Evolutionary conservation across 2,329 filamentous ascomycete species (phyloP).

Genomic region (Chaetomiaceae sp.): DNA sequence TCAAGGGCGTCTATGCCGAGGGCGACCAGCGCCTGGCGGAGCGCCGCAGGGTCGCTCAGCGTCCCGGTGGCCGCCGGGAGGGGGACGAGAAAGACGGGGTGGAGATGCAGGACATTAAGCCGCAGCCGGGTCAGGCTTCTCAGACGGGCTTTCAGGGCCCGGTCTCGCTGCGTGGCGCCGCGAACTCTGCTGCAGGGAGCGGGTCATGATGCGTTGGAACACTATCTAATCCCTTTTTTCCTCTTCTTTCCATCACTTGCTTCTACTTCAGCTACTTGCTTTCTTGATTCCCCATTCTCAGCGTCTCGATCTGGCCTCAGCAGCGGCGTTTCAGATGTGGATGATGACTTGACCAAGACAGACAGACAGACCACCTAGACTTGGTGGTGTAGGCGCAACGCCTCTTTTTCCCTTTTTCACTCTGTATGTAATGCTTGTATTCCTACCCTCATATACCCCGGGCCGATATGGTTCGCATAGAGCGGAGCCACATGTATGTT

Average conservation of each 20-base stretch:
- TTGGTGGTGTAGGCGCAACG: slow-evolving; percentile 9
- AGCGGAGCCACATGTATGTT: slow-evolving; percentile 1
- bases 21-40: slow-evolving; percentile 80
- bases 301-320: not conserved
- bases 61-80: slow-evolving; percentile 39
- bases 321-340: slow-evolving; percentile 14
- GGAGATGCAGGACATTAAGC: slow-evolving; percentile 67
- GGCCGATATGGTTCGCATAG: not conserved
- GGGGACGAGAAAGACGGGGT: slow-evolving; percentile 50
- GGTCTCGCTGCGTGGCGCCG: slow-evolving; percentile 37
- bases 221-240: not conserved
- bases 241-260: not conserved
- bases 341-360: slow-evolving; percentile 4
- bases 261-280: not conserved
- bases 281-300: not conserved
- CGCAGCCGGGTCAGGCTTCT: slow-evolving; percentile 27
- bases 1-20: slow-evolving; percentile 70
- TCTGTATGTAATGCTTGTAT: slow-evolving; percentile 6
- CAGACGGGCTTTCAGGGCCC: slow-evolving; percentile 51
- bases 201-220: not conserved
- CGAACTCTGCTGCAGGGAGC: not conserved
- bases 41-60: slow-evolving; percentile 37
- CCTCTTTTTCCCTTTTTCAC: slow-evolving; percentile 2
- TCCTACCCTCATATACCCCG: slow-evolving; percentile 12
- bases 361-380: not conserved